Conservation (phyloP, 345 rosid genomes). For the Sapria himalayana region DNA sequence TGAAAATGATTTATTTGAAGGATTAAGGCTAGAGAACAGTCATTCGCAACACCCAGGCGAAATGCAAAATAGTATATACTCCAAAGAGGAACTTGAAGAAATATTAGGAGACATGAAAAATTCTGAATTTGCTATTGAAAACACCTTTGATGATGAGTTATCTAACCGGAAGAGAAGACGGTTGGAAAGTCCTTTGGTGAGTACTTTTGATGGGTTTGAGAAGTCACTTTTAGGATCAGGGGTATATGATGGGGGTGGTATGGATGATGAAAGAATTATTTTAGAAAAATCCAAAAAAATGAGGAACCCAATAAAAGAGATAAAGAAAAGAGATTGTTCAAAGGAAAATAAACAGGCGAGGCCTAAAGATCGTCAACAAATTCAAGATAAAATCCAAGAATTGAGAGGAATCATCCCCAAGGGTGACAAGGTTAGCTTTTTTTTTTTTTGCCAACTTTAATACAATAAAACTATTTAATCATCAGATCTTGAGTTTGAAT, state of each 20-base stretch:
- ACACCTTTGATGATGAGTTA: slow-evolving; percentile 16
- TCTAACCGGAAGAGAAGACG: slow-evolving; percentile 28
- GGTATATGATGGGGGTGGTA: slow-evolving; percentile 63
- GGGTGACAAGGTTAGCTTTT: slow-evolving; percentile 81
- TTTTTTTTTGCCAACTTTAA: no score
- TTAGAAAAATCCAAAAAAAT: slow-evolving; percentile 17
- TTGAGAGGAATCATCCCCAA: slow-evolving; percentile 69
- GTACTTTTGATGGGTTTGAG: no score
- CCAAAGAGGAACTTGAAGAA: slow-evolving; percentile 53
- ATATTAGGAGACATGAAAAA: slow-evolving; percentile 24
- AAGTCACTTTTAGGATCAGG: slow-evolving; percentile 38
- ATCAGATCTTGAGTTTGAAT: no score
- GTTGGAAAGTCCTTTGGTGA: slow-evolving; percentile 27
- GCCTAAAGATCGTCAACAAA: slow-evolving; percentile 92
- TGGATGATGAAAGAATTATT: slow-evolving; percentile 20
- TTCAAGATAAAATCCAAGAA: slow-evolving; percentile 85
- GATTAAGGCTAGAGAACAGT: slow-evolving; percentile 20
- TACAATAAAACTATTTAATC: no score
- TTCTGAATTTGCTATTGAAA: slow-evolving; percentile 15
- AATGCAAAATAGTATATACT: slow-evolving; percentile 60
- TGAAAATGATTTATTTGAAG: slow-evolving; percentile 28
- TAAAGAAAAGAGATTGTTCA: slow-evolving; percentile 54
- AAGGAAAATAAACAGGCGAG: slow-evolving; percentile 75
- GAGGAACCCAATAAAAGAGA: slow-evolving; percentile 32
- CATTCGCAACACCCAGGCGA: no score